Conservation (phyloP, 75 land plant genomes). For the Cryptomeria japonica region DNA sequence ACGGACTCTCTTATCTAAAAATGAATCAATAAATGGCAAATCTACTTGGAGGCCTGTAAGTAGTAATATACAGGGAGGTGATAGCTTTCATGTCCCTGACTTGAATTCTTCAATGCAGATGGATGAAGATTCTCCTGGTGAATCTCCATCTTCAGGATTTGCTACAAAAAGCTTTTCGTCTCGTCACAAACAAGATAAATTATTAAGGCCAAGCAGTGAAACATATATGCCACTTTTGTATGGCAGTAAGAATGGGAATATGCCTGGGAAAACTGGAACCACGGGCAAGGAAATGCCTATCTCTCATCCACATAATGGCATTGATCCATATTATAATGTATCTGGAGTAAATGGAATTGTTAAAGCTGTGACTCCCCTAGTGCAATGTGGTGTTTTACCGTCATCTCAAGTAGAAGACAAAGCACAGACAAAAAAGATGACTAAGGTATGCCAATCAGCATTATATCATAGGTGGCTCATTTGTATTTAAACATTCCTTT, state of each 20-base stretch:
- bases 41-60: conserved; percentile 7
- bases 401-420: conserved; percentile 12
- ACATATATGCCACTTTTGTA: background rate
- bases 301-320: background rate
- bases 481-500: background rate
- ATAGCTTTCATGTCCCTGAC: conserved; percentile 7
- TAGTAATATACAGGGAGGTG: background rate
- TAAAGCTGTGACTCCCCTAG: background rate
- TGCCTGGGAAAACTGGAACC: conserved; percentile 4
- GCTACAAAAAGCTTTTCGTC: background rate
- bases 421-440: conserved; percentile 9
- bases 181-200: background rate
- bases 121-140: conserved; percentile 13
- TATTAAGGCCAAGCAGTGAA: background rate
- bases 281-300: background rate
- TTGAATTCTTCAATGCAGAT: conserved; percentile 10
- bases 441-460: background rate
- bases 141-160: conserved; percentile 8
- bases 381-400: background rate
- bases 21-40: background rate
- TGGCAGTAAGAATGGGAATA: conserved; percentile 8
- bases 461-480: background rate
- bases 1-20: background rate
- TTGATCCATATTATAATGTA: background rate
- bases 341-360: background rate